Base-by-base conservation (phyloP, 225 moss, liverwort and hornwort genomes). In the Straminergon stramineum region DNA sequence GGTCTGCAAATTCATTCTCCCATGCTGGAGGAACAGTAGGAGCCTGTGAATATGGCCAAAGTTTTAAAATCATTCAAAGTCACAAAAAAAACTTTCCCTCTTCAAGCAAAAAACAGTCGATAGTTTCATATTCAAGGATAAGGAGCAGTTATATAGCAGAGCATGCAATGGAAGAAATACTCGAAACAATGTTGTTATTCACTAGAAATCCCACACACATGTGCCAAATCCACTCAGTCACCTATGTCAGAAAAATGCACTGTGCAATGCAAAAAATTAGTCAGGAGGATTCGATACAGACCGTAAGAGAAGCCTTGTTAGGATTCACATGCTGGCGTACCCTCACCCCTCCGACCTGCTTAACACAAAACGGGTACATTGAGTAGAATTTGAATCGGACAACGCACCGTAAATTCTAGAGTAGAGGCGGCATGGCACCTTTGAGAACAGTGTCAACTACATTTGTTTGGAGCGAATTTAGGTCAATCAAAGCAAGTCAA, bases 321-420 rank as follows among this genome's bases (percentile, higher is more conserved):
- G 96, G 97, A 90, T 98, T 98, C 82, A 96, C 97, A 89, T 98
- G 97, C 93, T 96, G 97, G 73, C 96, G 93, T 27, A 96, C 93
- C 67, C 96, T 93, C 89, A 95, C 91, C 60, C 95, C 94, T 71
- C 96, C 96, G 24, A 96, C 95, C 92, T 92, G 89, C 82, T 63
- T 24, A 34, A 75, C 67, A 82, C 63, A 89, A 57, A 81, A 56
- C 4, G 41, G 53, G 35, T 51, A 26, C n/a, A 51, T 65, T 81
- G 56, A 88, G n/a, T 61, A 85, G 26, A 51, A 39, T 20, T 71
- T 51, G 55, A 43, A 79, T 43, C n/a, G 52, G 48, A 26, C 24
- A 68, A 80, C 21, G 39, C 60, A 69, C 53, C n/a, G 5, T n/a
- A 69, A 68, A 76, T 76, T 65, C 76, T 77, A 21, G 63, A 63